Evolutionary conservation across 2,329 filamentous ascomycete species (phyloP), one percentile per base, ranked within the genome.

Genomic region (Westerdykella aurantiaca): DNA sequence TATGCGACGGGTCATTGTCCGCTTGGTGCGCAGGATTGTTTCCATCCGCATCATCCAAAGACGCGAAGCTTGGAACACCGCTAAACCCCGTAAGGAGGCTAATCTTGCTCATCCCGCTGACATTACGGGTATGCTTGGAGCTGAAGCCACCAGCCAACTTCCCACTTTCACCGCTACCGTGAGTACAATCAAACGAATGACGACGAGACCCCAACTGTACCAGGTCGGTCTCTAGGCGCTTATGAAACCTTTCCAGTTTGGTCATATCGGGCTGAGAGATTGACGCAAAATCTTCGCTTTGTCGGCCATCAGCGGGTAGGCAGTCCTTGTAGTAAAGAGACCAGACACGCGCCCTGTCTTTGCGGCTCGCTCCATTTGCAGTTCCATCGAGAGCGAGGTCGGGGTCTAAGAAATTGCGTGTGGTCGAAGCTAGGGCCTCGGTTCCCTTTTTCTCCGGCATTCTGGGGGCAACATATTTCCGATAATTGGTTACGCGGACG

Each of bases 251-350:
- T 12, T 37, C 42, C 18, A 51, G 18, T 5, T 41, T 25, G 17
- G 22, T 37, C 17, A 40, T 21, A 37, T 44, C 22, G 31, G 37
- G 18, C 9, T 37, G 37, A 2, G 42, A 34, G 5, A 41, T 16
- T 11, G 37, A 38, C 11, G 50, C 47, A 4, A 37, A 34, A 7
- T 61, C 57, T 0, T 43, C 49, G 34, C 58, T 63, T n/a, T 44
- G 44, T 9, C 55, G 52, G 9, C 61, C 58, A 31, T 56, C 63
- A 1, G 43, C 46, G 2, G 60, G 51, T 5, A 68, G 42, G 37
- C 61, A 68, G 16, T 56, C 51, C 31, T 66, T 60, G 43, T 69
- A 68, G 45, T 64, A 66, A 23, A 56, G 51, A 3, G 63, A 66
- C 61, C 58, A 65, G 6, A 58, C 52, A 11, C 58, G 58, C 2